Percentiles rank a stretch among this genome's conserved stretches.
These are phyloP conservation scores for Erodium maritimum DNA, from an alignment of 345 rosid genomes.

Conservation along the genomic window DNA sequence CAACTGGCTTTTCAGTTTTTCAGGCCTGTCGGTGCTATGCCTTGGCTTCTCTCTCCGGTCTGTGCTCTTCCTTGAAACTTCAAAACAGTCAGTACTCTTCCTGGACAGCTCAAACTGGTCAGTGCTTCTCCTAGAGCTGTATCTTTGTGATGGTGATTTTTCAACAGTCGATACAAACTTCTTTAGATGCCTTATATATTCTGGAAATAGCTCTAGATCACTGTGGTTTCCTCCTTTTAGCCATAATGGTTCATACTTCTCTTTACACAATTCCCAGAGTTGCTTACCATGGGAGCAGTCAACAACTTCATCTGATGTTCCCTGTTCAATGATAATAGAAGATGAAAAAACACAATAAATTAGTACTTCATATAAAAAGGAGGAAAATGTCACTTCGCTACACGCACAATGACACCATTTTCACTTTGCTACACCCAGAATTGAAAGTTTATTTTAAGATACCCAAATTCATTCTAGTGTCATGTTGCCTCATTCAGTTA, in stretches of 20 bases:
- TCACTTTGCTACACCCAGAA: too few relatives aligned
- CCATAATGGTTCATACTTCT: slow-evolving; percentile 93
- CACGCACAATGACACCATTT: too few relatives aligned
- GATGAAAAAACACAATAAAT: not conserved
- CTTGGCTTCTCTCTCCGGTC: slow-evolving; percentile 82
- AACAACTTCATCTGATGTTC: slow-evolving; percentile 93
- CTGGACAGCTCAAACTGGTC: slow-evolving; percentile 48
- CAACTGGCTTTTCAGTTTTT: slow-evolving; percentile 44
- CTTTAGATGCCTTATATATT: slow-evolving; percentile 85
- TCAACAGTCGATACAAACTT: slow-evolving; percentile 79
- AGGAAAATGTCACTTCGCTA: too few relatives aligned
- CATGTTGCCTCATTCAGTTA: too few relatives aligned
- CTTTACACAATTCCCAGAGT: slow-evolving; percentile 83
- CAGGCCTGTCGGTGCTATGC: slow-evolving; percentile 66
- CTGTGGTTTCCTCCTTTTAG: slow-evolving; percentile 91
- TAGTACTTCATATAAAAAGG: not conserved
- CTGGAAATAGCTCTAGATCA: slow-evolving; percentile 73
- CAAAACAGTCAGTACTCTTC: slow-evolving; percentile 46
- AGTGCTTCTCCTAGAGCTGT: slow-evolving; percentile 49
- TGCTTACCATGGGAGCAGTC: slow-evolving; percentile 94
- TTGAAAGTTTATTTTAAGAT: too few relatives aligned
- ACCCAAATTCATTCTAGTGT: too few relatives aligned
- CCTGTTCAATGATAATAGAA: slow-evolving; percentile 27
- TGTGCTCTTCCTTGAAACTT: slow-evolving; percentile 65
- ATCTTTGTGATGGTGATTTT: slow-evolving; percentile 62